Percentiles rank a stretch among this genome's conserved stretches.
Conservation (phyloP, 495 filamentous ascomycete species). For the Aspergillus bridgeri region DNA sequence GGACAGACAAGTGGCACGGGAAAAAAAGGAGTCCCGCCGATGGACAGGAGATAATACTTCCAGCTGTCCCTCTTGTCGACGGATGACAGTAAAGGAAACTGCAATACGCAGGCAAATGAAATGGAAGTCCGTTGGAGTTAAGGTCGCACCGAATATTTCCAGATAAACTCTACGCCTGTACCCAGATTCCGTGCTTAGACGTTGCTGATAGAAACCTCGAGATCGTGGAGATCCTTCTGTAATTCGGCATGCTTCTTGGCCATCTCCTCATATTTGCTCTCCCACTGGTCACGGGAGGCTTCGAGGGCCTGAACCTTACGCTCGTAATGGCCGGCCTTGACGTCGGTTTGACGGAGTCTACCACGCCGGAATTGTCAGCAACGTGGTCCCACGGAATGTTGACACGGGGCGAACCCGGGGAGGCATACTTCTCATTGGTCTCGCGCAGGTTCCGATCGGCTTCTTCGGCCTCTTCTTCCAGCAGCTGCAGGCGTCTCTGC, state of each 20-base stretch:
- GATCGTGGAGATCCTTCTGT: conserved; percentile 88
- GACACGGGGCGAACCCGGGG: neutral
- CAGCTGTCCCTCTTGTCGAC: conserved; percentile 25
- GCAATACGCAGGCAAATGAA: conserved; percentile 25
- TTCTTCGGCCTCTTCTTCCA: conserved; percentile 96
- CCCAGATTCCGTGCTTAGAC: conserved; percentile 54
- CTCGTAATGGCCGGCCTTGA: conserved; percentile 98
- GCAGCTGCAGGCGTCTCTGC: conserved; percentile 85
- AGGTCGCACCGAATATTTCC: conserved; percentile 32
- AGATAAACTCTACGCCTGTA: conserved; percentile 27
- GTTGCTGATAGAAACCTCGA: conserved; percentile 84
- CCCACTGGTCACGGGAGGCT: conserved; percentile 82
- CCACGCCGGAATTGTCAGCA: conserved; percentile 20
- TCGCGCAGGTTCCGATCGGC: conserved; percentile 91
- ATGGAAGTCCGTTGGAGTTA: conserved; percentile 26
- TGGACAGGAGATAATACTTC: conserved; percentile 18
- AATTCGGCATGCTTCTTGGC: conserved; percentile 76
- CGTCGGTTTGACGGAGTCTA: conserved; percentile 96
- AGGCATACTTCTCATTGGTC: conserved; percentile 92
- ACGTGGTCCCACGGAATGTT: neutral
- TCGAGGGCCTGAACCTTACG: conserved; percentile 98
- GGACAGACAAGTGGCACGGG: conserved; percentile 13
- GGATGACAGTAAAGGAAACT: conserved; percentile 23
- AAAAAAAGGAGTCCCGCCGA: conserved; percentile 11
- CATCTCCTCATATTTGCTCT: conserved; percentile 96